phyloP scores from a whole-genome alignment of 306 rosid species.

The Amphicarpaea edgeworthii region DNA sequence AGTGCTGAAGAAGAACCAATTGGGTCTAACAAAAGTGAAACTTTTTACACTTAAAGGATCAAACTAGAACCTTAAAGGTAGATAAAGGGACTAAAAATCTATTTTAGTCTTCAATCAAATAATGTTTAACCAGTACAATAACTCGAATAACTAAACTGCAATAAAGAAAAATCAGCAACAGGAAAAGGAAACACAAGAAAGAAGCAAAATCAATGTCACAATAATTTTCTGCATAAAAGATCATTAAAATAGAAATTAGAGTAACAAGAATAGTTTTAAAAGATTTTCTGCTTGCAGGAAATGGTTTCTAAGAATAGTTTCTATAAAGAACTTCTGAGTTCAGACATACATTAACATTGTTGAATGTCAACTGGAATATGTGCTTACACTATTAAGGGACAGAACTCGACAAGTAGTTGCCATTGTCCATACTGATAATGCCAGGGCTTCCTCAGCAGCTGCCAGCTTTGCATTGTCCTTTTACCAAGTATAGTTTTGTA shows the following conservation, averaged over 20 bases:
- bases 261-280: neutral
- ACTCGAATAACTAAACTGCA: slow-evolving; percentile 2
- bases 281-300: slow-evolving; percentile 4
- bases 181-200: neutral
- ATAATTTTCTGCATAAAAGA: neutral
- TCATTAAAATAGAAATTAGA: neutral
- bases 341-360: slow-evolving; percentile 29
- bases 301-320: slow-evolving; percentile 20
- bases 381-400: slow-evolving; percentile 85
- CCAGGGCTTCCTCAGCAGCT: slow-evolving; percentile 85
- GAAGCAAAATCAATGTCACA: slow-evolving; percentile 1
- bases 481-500: slow-evolving; percentile 42
- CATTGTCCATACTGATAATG: slow-evolving; percentile 91
- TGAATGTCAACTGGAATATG: slow-evolving; percentile 31
- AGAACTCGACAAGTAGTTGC: slow-evolving; percentile 88
- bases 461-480: slow-evolving; percentile 72
- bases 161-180: neutral
- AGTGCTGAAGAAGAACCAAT: too few species aligned
- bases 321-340: slow-evolving; percentile 7
- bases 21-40: too few species aligned
- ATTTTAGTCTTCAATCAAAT: too few species aligned
- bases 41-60: too few species aligned
- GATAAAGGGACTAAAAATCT: too few species aligned
- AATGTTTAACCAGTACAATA: slow-evolving; percentile 16
- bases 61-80: too few species aligned